phyloP scores from a whole-genome alignment of 768 basidiomycete species.

The Rhodotorula babjevae region DNA sequence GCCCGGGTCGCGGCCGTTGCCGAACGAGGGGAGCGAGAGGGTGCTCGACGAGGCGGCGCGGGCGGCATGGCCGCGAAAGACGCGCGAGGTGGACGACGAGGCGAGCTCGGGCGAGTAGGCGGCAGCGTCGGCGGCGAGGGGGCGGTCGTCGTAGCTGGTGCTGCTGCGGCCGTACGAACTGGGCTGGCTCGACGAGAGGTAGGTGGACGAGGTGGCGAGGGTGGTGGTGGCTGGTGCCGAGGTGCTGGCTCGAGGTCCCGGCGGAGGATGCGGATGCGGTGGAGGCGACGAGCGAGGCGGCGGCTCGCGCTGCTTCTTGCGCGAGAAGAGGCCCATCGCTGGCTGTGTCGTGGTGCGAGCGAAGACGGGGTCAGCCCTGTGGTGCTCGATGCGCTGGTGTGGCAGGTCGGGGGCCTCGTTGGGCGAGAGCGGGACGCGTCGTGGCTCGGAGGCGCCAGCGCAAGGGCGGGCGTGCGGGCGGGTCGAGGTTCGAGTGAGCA shows the following conservation, averaged over 20 bases:
- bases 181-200: background rate
- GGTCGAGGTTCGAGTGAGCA: too few species aligned
- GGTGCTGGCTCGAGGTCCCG: too few species aligned
- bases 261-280: background rate
- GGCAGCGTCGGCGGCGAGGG: too few species aligned
- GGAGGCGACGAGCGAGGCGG: background rate
- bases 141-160: background rate
- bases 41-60: constrained; percentile 4
- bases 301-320: constrained; percentile 26
- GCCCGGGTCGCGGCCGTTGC: background rate
- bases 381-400: too few species aligned
- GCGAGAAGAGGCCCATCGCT: constrained; percentile 27
- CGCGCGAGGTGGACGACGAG: background rate
- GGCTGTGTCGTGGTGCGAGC: too few species aligned
- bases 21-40: constrained; percentile 13
- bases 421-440: too few species aligned
- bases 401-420: too few species aligned
- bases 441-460: too few species aligned
- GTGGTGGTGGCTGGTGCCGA: background rate
- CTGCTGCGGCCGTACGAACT: too few species aligned
- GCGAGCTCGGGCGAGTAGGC: background rate
- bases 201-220: background rate
- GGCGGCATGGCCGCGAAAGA: background rate
- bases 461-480: too few species aligned
- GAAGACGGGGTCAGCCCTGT: too few species aligned